These are phyloP conservation scores for Taphrina deformans DNA, from an alignment of 1,139 yeast genomes.

Conservation along the genomic window DNA sequence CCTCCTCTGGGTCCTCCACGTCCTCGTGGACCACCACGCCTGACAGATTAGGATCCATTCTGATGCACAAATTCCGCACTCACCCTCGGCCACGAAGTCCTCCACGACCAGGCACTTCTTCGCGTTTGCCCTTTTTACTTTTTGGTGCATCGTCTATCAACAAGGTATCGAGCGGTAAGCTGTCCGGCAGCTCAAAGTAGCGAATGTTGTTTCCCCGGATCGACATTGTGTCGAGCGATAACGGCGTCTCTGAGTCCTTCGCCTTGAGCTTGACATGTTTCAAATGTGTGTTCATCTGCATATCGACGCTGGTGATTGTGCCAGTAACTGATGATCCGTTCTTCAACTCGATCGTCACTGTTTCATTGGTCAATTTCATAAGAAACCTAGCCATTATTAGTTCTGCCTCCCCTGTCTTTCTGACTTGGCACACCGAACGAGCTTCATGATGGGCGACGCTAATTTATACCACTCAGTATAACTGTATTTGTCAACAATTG, in stretches of 20 bases:
- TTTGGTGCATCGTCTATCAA: constrained; percentile 61
- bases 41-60: constrained; percentile 36
- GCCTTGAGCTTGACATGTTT: constrained; percentile 73
- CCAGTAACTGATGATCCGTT: constrained; percentile 77
- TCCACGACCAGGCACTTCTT: constrained; percentile 40
- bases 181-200: constrained; percentile 81
- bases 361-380: constrained; percentile 83
- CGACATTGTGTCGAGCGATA: constrained; percentile 67
- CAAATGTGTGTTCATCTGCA: constrained; percentile 86
- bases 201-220: constrained; percentile 89
- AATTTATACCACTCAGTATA: too few species aligned
- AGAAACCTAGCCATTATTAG: constrained; percentile 54
- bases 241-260: constrained; percentile 57
- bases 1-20: constrained; percentile 44
- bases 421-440: constrained; percentile 27
- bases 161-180: constrained; percentile 75
- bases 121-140: constrained; percentile 44
- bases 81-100: constrained; percentile 30
- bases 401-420: background rate
- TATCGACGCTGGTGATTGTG: constrained; percentile 75
- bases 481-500: too few species aligned
- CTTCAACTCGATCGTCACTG: constrained; percentile 87
- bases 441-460: constrained; percentile 32
- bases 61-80: too few species aligned
- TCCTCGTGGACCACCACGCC: constrained; percentile 38